Evolutionary conservation across 495 filamentous ascomycete species (phyloP).

Genomic region (Peziza echinospora): DNA sequence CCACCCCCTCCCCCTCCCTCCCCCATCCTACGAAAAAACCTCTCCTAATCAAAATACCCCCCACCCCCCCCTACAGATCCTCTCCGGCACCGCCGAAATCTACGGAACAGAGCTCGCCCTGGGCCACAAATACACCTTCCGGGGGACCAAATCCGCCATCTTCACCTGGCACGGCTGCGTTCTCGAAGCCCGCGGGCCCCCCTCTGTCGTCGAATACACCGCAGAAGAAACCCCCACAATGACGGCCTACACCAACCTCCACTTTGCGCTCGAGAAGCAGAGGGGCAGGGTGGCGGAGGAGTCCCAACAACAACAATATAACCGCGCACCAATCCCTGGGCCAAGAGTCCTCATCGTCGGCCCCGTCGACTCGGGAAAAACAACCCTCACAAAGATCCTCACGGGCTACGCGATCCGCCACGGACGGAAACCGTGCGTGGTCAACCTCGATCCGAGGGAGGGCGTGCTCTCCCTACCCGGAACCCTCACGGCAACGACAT

Average conservation of each 20-base stretch:
- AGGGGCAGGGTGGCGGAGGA: slow-evolving; percentile 31
- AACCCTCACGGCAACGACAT: slow-evolving; percentile 60
- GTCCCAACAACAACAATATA: slow-evolving; percentile 5
- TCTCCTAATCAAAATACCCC: background rate
- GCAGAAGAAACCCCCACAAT: slow-evolving; percentile 73
- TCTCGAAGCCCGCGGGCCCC: slow-evolving; percentile 44
- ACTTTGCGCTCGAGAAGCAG: slow-evolving; percentile 57
- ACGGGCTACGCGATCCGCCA: slow-evolving; percentile 58
- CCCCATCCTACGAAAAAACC: background rate
- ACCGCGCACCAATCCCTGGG: slow-evolving; percentile 24
- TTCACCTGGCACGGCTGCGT: slow-evolving; percentile 79
- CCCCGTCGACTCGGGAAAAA: slow-evolving; percentile 63
- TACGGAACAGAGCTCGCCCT: slow-evolving; percentile 87
- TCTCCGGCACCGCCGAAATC: slow-evolving; percentile 70
- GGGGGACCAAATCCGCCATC: slow-evolving; percentile 63
- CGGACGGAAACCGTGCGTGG: slow-evolving; percentile 58
- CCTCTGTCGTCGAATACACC: slow-evolving; percentile 45
- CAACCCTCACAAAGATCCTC: slow-evolving; percentile 58
- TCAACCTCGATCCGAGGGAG: slow-evolving; percentile 71
- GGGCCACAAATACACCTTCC: slow-evolving; percentile 61
- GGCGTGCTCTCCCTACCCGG: slow-evolving; percentile 72
- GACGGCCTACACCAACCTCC: slow-evolving; percentile 62
- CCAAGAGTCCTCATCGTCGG: slow-evolving; percentile 75
- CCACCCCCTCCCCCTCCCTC: background rate
- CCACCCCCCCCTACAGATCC: slow-evolving; percentile 31